Evolutionary conservation across 2,329 filamentous ascomycete species (phyloP), one percentile per base, ranked within the genome.

Genomic region (Colletotrichum tropicicola): DNA sequence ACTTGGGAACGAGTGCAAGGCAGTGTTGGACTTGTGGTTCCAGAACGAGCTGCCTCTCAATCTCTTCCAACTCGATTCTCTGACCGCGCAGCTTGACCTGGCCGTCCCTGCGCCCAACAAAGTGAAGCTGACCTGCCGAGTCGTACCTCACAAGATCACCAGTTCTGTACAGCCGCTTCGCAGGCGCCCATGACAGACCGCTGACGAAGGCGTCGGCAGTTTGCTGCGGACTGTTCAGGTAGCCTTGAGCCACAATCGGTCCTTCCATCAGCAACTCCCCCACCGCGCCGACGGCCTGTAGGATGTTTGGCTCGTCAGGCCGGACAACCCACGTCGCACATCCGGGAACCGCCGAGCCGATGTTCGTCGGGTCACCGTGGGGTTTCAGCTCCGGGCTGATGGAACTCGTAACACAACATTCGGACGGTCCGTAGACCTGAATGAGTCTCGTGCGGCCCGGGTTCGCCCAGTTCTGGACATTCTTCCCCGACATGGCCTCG

Each of bases 41-140:
- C 6, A 64, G n/a, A 2, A 27, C 43, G 12, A 65, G 2, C 15
- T 57, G 58, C 9, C 59, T 85, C 59, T 89, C 91, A 56, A 97
- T 91, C 73, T 97, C 93, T 1, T 87, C 86, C 9, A 94, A 83
- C 73, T 97, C 92, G 35, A 97, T 89, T 44, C 92, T 83, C 69
- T 95, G 91, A 0, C 93, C 93, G 39, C 92, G 86, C 9, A 97
- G 83, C 74, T 97, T 97, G 59, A 96, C 83, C 74, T 96, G 92
- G 62, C 91, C 91, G 69, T 97, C 93, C 13, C 90, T 80, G 27
- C 93, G 86, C 15, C 92, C 92, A 5, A 88, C 77, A 43, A 96
- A 92, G 3, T 92, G 77, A 6, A 98, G 82, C 0, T 89, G 91
- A 0, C 92, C 91, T 71, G 95, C 91, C 0, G 89, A 82, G 9